phyloP scores from a whole-genome alignment of 1,284 basidiomycete species.

The Malassezia brasiliensis region DNA sequence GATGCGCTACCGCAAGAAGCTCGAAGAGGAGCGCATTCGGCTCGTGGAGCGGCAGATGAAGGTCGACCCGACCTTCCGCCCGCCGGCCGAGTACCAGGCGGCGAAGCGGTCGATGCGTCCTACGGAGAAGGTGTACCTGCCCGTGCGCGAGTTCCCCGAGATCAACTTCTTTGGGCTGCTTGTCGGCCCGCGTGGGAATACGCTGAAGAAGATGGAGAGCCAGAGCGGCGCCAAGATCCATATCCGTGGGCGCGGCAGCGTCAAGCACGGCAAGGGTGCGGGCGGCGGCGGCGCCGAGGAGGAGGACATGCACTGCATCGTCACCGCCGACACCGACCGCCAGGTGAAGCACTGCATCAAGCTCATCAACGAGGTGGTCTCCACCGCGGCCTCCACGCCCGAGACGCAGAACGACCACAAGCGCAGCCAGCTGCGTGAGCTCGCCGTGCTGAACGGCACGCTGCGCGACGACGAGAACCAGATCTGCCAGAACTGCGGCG shows the following conservation, averaged over 20 bases:
- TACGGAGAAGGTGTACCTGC: constrained; percentile 91
- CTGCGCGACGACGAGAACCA: constrained; percentile 99
- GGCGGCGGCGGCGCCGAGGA: constrained; percentile 85
- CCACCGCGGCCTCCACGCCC: constrained; percentile 94
- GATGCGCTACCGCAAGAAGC: constrained; percentile 90
- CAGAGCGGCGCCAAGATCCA: constrained; percentile 97
- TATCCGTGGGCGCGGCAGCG: constrained; percentile 93
- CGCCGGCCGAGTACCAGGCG: constrained; percentile 81
- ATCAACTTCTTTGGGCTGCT: constrained; percentile 99
- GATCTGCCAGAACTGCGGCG: constrained; percentile 94
- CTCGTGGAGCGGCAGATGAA: constrained; percentile 94
- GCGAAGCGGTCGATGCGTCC: constrained; percentile 67
- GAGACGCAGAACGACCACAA: constrained; percentile 99
- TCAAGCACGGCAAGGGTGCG: constrained; percentile 94
- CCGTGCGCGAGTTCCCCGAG: constrained; percentile 98
- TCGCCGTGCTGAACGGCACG: constrained; percentile 94
- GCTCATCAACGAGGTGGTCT: constrained; percentile 95
- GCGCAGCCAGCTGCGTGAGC: constrained; percentile 92
- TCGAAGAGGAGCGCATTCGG: constrained; percentile 88
- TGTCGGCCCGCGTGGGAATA: constrained; percentile 95
- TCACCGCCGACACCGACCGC: constrained; percentile 82
- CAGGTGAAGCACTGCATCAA: constrained; percentile 83
- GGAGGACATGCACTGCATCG: constrained; percentile 96
- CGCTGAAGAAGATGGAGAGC: constrained; percentile 97
- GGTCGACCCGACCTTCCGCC: constrained; percentile 91